A percentile compares a stretch with the other conserved stretches of the same genome.
Conservation (phyloP, 2,329 filamentous ascomycete genomes). For the Acarospora socialis region DNA sequence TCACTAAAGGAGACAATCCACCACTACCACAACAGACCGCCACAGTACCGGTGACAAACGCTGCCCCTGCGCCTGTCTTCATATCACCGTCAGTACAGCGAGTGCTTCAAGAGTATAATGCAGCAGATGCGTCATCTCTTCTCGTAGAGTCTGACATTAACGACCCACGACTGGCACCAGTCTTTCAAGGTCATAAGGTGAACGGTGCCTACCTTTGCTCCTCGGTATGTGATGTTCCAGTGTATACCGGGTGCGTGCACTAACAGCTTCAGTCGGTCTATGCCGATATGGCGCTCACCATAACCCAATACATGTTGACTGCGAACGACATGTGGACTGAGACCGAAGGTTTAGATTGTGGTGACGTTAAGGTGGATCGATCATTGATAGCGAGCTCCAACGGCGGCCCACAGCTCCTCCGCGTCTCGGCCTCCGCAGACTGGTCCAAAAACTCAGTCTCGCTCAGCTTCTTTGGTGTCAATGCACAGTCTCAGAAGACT, state of each 20-base stretch:
- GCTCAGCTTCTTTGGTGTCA: slow-evolving; percentile 5
- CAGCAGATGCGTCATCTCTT: slow-evolving; percentile 3
- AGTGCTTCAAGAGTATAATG: slow-evolving; percentile 3
- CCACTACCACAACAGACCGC: slow-evolving; percentile 5
- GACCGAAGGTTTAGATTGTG: slow-evolving; percentile 5
- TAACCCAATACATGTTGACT: slow-evolving; percentile 8
- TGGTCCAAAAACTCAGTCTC: slow-evolving; percentile 3
- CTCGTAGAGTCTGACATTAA: slow-evolving; percentile 9
- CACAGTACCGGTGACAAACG: too few species aligned
- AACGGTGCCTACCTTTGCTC: slow-evolving; percentile 8
- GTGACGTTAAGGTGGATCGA: slow-evolving; percentile 6
- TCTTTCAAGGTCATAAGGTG: slow-evolving; percentile 8
- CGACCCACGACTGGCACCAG: slow-evolving; percentile 3
- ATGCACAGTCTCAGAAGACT: slow-evolving; percentile 3
- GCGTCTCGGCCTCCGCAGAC: slow-evolving; percentile 3
- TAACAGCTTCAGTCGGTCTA: slow-evolving; percentile 8
- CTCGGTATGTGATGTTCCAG: slow-evolving; percentile 4
- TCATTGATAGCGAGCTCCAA: slow-evolving; percentile 6
- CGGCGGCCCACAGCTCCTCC: slow-evolving; percentile 2
- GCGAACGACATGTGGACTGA: background rate
- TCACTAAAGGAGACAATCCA: slow-evolving; percentile 43
- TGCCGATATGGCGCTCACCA: slow-evolving; percentile 8
- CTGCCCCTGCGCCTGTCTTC: too few species aligned
- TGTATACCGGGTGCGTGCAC: background rate
- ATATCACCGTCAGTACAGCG: slow-evolving; percentile 5